These are phyloP conservation scores for Daedaleopsis nitida DNA, from an alignment of 768 basidiomycete genomes.

Conservation along the genomic window DNA sequence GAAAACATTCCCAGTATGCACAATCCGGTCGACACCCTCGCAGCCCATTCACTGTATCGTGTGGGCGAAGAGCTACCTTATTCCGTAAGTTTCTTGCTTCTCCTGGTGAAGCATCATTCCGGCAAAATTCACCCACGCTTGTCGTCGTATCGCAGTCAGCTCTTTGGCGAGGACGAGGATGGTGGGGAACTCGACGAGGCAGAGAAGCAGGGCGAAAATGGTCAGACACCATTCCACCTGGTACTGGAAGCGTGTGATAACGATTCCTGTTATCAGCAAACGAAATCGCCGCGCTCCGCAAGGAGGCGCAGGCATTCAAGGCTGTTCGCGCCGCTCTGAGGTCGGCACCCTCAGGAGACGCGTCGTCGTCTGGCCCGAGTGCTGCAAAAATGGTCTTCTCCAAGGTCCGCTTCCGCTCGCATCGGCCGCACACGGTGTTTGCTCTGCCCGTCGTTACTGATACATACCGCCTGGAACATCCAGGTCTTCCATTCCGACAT, in stretches of 20 bases:
- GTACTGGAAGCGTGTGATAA: background rate
- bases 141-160: constrained; percentile 54
- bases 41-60: constrained; percentile 99
- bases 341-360: constrained; percentile 35
- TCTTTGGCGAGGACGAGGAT: constrained; percentile 93
- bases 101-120: background rate
- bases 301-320: constrained; percentile 87
- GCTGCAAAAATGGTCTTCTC: constrained; percentile 78
- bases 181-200: constrained; percentile 87
- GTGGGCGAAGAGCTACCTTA: constrained; percentile 97
- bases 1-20: constrained; percentile 96
- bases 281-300: constrained; percentile 88
- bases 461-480: background rate
- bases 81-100: constrained; percentile 60
- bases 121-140: background rate
- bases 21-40: constrained; percentile 94
- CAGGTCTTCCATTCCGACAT: constrained; percentile 92
- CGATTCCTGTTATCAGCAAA: constrained; percentile 52
- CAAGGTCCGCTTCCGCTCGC: constrained; percentile 74
- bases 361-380: constrained; percentile 21
- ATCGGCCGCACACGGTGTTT: background rate
- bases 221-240: constrained; percentile 41
- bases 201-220: constrained; percentile 91
- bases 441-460: background rate
- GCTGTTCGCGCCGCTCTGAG: constrained; percentile 75